Evolutionary conservation across 2,329 filamentous ascomycete genomes (phyloP), one percentile per base, ranked within the genome.

Genomic region (Fonsecaea multimorphosa): DNA sequence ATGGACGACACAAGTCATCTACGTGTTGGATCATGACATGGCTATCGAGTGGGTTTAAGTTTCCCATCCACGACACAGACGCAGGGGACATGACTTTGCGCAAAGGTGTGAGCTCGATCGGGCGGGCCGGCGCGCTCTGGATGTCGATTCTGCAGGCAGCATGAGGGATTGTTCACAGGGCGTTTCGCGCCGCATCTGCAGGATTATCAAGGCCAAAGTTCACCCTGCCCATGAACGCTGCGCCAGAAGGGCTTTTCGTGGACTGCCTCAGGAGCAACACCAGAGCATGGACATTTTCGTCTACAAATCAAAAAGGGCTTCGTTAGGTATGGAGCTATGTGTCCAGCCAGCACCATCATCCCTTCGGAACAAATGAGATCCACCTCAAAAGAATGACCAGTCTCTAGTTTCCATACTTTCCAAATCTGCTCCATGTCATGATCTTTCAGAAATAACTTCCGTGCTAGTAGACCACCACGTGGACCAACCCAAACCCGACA

Each of bases 351-450:
- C 27, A 31, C 36, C 34, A 31, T 60, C 58, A 60, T 49, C 44
- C 22, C 19, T 38, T 40, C 29, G 54, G 9, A 64, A 66, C 67
- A 68, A 68, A 66, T 62, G 64, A 66, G 46, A 66, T 66, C 63
- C 61, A 38, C 31, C 65, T 66, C 63, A 62, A 69, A 64, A 44
- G 67, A 69, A 63, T 67, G 68, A 64, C 56, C 61, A 31, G 58
- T 38, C 40, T 60, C n/a, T 56, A 11, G 36, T 40, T 8, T 57
- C 22, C 12, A n/a, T 63, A n/a, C 32, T 63, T 67, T 65, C 66
- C 55, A 68, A 68, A 61, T 31, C 46, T 58, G 49, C 46, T n/a
- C 34, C 49, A 60, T 27, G 46, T 36, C 38, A 65, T 57, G 14
- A 51, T 38, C 32, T 27, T 63, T 51, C 55, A 51, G 12, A 52